Percentiles rank a stretch among this genome's conserved stretches.
Conservation (phyloP, 345 rosid species). For the Salix dunnii region DNA sequence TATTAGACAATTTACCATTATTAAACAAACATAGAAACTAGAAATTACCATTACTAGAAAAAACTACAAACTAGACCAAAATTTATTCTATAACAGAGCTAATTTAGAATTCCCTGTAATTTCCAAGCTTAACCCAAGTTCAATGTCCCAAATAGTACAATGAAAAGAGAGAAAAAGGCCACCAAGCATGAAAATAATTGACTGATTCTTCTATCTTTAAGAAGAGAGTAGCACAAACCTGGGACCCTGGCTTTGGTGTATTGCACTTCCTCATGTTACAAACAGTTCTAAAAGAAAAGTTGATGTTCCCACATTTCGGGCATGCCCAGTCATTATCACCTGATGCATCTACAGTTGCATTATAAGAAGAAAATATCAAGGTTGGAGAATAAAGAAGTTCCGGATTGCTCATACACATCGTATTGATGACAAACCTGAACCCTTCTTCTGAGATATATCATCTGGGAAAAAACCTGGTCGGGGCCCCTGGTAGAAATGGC, state of each 20-base stretch:
- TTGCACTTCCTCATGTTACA: constrained; percentile 99
- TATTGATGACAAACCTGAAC: constrained; percentile 36
- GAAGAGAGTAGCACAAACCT: constrained; percentile 50
- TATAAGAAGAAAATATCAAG: constrained; percentile 6
- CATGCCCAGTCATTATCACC: constrained; percentile 98
- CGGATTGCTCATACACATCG: background rate
- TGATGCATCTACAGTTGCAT: constrained; percentile 47
- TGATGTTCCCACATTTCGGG: constrained; percentile 93
- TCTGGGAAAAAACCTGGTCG: constrained; percentile 84
- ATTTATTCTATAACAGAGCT: background rate
- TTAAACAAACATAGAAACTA: background rate
- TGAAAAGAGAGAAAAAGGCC: background rate
- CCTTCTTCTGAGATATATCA: constrained; percentile 65
- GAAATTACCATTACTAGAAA: background rate
- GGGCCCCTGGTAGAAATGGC: constrained; percentile 51
- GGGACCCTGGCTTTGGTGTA: constrained; percentile 93
- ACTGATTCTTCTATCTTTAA: background rate
- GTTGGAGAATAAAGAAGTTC: background rate
- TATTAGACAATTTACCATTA: background rate
- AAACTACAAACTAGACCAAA: background rate
- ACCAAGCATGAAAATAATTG: background rate
- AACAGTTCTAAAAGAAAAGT: constrained; percentile 87
- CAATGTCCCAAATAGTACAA: background rate
- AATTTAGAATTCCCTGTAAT: background rate
- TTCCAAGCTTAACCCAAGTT: background rate